These are phyloP conservation scores for Pseudogymnoascus sp. DNA, from an alignment of 2,329 filamentous ascomycete species.

Conservation along the genomic window DNA sequence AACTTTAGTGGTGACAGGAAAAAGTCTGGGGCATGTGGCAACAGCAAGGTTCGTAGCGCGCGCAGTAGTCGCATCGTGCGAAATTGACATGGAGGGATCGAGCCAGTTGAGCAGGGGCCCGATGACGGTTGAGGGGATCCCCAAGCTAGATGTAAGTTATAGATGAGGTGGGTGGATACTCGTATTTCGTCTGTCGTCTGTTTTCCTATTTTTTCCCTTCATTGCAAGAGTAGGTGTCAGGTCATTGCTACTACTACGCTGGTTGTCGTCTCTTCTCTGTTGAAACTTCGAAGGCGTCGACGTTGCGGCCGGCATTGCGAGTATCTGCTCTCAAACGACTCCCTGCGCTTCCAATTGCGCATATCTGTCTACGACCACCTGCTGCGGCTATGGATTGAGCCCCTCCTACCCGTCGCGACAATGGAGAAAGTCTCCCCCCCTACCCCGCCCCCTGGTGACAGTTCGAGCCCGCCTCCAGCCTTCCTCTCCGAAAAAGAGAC, in stretches of 20 bases:
- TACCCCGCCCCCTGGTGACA: background rate
- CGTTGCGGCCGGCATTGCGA: background rate
- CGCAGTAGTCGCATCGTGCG: conserved; percentile 7
- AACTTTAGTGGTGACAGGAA: background rate
- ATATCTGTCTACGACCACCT: background rate
- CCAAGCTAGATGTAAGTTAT: background rate
- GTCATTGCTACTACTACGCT: background rate
- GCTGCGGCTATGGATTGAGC: background rate
- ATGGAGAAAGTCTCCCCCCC: background rate
- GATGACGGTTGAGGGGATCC: background rate
- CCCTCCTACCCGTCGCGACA: background rate
- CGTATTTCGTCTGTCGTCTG: background rate
- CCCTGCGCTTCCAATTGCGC: background rate
- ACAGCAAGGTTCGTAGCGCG: background rate
- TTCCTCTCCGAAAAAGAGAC: background rate
- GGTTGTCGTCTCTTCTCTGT: background rate
- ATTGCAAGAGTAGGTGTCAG: background rate
- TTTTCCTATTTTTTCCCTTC: background rate
- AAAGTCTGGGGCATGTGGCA: background rate
- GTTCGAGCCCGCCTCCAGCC: background rate
- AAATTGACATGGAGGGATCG: conserved; percentile 3
- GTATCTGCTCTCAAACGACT: background rate
- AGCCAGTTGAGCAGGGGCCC: background rate
- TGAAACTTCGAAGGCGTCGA: background rate
- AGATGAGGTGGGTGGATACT: background rate